Evolutionary conservation across 2,329 filamentous ascomycete species (phyloP), one percentile per base, ranked within the genome.

Genomic region (Cladophialophora psammophila): DNA sequence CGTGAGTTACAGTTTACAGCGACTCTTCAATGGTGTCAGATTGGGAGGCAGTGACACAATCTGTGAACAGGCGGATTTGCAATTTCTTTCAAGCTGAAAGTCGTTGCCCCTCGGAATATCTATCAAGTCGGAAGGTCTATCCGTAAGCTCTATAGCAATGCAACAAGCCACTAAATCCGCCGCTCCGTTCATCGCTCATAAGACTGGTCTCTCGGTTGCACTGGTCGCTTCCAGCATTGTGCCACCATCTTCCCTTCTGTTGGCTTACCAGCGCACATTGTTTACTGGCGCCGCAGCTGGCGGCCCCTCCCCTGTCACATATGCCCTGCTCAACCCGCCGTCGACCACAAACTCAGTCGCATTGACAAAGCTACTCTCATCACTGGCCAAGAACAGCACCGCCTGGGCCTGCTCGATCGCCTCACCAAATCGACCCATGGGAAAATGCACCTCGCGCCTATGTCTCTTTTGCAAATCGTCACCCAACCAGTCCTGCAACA

Each of bases 311-410:
- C 86, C 83, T 15, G 87, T 89, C 55, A 88, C 86, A 79, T 97
- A 98, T 53, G 93, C 92, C 85, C 91, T 97, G 75, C 89, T 94
- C 92, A 99, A 92, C 67, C 94, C 94, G 66, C 95, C 95, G 75
- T 99, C 95, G 32, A 98, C 93, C 4, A 96, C 90, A 81, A 98
- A 96, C 77, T 98, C 95, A 66, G 88, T 90, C 10, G 91, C 93
- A 72, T 95, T 96, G 75, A 96, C 91, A 74, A 96, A 96, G 83
- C 91, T 92, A 75, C 90, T 89, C 83, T 96, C 93, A 73, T 96
- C 93, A 72, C 90, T 93, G 8, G 93, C 93, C 68, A 96, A 80
- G 82, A 96, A 96, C 7, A 97, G 77, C 0, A 96, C 93, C 6
- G 92, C 93, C 70, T 96, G 91, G 0, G 93, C 93, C 83, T 96